Percentiles rank a stretch among this genome's conserved stretches.
These are phyloP conservation scores for Ilex asprella DNA, from an alignment of 257 asterid genomes.

Conservation along the genomic window DNA sequence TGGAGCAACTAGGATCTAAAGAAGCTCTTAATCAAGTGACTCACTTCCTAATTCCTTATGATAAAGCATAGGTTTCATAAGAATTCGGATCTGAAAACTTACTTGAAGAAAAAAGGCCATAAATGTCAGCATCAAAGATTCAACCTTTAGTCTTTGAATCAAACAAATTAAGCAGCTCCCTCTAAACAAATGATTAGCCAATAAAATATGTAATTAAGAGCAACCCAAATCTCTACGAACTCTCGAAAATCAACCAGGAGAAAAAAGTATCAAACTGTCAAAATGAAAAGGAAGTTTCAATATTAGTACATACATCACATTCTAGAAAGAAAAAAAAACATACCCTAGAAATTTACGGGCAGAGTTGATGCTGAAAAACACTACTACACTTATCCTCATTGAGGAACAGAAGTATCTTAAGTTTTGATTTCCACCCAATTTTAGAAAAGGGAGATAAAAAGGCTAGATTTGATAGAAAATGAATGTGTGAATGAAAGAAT, in stretches of 20 bases:
- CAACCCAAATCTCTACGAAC: slow-evolving; percentile 9
- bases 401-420: no score
- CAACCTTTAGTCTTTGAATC: slow-evolving; percentile 20
- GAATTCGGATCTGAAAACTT: slow-evolving; percentile 66
- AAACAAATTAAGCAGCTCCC: slow-evolving; percentile 6
- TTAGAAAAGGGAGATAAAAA: slow-evolving; percentile 12
- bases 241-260: slow-evolving; percentile 16
- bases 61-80: slow-evolving; percentile 10
- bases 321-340: no score
- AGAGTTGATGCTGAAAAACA: no score
- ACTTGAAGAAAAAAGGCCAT: slow-evolving; percentile 29
- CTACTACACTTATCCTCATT: no score
- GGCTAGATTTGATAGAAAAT: slow-evolving; percentile 1
- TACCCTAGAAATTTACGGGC: no score
- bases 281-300: not conserved
- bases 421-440: no score
- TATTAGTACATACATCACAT: no score
- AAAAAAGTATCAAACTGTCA: slow-evolving; percentile 7
- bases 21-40: slow-evolving; percentile 8
- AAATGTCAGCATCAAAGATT: slow-evolving; percentile 13
- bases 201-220: slow-evolving; percentile 7
- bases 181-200: slow-evolving; percentile 11
- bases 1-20: slow-evolving; percentile 38
- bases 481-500: slow-evolving; percentile 4
- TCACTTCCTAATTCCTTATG: slow-evolving; percentile 14